Conservation (phyloP, 352 stramenopile species). For the Phytophthora idaei region DNA sequence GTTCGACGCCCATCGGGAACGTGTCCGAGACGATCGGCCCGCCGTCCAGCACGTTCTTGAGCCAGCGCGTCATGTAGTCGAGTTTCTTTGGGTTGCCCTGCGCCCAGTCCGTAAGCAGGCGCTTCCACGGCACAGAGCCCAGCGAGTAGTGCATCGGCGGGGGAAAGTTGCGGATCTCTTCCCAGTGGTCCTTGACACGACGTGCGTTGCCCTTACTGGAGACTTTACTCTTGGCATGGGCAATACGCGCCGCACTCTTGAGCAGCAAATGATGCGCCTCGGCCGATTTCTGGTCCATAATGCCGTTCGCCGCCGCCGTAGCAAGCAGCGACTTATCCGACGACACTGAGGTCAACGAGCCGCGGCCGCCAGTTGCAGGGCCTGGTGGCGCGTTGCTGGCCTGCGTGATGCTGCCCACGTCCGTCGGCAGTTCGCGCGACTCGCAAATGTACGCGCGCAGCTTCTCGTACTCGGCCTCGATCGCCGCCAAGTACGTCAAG, state of each 20-base stretch:
- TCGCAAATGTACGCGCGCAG: conserved; percentile 83
- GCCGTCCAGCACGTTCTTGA: conserved; percentile 89
- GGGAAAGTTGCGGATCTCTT: conserved; percentile 88
- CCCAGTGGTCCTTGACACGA: conserved; percentile 88
- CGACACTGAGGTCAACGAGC: conserved; percentile 42
- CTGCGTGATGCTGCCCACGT: conserved; percentile 63
- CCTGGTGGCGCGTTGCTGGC: conserved; percentile 6
- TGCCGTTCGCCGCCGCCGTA: conserved; percentile 41
- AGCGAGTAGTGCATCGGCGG: conserved; percentile 84
- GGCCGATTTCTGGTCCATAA: conserved; percentile 54
- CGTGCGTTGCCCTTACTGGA: conserved; percentile 78
- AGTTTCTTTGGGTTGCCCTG: conserved; percentile 90
- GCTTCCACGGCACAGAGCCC: conserved; percentile 87
- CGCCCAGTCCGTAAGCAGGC: conserved; percentile 84
- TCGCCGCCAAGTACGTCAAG: conserved; percentile 75
- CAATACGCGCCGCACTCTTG: conserved; percentile 71
- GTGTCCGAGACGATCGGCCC: conserved; percentile 86
- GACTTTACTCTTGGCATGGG: conserved; percentile 72
- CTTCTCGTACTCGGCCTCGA: conserved; percentile 87
- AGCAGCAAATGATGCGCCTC: conserved; percentile 75
- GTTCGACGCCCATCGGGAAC: conserved; percentile 88
- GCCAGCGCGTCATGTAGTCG: conserved; percentile 91
- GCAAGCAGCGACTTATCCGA: conserved; percentile 50
- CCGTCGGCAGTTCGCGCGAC: conserved; percentile 69
- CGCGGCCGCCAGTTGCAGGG: conserved; percentile 14